Evolutionary conservation across 2,329 filamentous ascomycete genomes (phyloP), one percentile per base, ranked within the genome.

Genomic region (Neoscytalidium dimidiatum): DNA sequence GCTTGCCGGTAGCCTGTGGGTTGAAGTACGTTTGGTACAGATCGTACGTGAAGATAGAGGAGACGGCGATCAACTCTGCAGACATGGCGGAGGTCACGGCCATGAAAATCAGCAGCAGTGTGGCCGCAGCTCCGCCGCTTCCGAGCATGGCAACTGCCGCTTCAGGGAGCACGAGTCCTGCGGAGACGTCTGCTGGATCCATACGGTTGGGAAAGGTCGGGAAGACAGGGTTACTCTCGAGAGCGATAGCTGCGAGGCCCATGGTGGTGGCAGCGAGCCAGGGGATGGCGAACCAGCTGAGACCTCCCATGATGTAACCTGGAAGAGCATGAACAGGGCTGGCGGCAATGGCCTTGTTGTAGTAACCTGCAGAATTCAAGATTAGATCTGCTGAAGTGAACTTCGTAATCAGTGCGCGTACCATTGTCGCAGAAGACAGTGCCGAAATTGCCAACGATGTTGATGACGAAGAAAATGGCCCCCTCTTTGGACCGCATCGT

Each of bases 301-400:
- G 84, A 23, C 94, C 93, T 4, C 93, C 93, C 67, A 94, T 85
- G 63, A 97, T 89, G 73, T 97, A 97, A 19, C 93, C 93, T 0
- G 93, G 93, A 2, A 97, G 86, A 0, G 93, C 94, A 67, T 94
- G 88, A 0, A 94, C 90, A 0, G 92, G 92, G 23, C 88, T 90
- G 0, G 94, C 92, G 6, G 94, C 92, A 71, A 97, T 96, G 33
- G 92, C 93, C 78, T 96, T 96, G 83, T 96, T 96, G 80, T 93
- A 96, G 66, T 74, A 68, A 7, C 14, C 17, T 19, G 19, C n/a
- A 6, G 1, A 4, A 19, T 48, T 6, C 7, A 6, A n/a, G n/a
- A 19, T 43, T 14, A 67, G 68, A 14, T n/a, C 14, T 8, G 14
- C 17, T 11, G 1, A 21, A 14, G 19, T 33, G 17, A 23, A 21